These are phyloP conservation scores for Apiospora aurea DNA, from an alignment of 2,329 filamentous ascomycete genomes.

Conservation along the genomic window DNA sequence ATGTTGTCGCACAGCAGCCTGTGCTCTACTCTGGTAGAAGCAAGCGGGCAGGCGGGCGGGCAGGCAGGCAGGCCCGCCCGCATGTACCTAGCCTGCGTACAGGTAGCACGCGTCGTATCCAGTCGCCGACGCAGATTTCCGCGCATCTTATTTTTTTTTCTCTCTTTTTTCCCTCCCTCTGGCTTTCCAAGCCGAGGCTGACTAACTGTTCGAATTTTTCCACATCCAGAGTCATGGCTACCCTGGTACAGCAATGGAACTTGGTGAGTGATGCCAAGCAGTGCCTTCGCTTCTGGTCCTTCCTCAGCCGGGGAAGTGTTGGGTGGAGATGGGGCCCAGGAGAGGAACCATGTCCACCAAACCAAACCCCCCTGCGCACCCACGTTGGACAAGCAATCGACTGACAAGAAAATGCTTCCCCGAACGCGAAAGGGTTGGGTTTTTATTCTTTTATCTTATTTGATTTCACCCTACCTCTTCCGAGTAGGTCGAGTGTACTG, in stretches of 20 bases:
- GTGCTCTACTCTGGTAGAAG: not conserved
- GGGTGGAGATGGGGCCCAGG: constrained; percentile 3
- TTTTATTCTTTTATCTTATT: not conserved
- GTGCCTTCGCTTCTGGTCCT: constrained; percentile 12
- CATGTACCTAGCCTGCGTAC: not conserved
- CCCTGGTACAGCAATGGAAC: constrained; percentile 7
- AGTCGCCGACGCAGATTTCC: not conserved
- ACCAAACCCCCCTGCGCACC: not conserved
- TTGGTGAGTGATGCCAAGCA: constrained; percentile 17
- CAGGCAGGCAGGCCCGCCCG: not conserved
- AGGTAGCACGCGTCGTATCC: not conserved
- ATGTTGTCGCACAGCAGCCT: not conserved
- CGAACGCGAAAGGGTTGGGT: not conserved
- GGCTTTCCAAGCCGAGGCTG: not conserved
- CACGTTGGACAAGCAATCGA: not conserved
- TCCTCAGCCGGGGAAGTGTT: constrained; percentile 16
- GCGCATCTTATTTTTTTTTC: not conserved
- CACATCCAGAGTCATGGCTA: not conserved
- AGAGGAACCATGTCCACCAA: not conserved
- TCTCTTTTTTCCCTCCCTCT: not conserved
- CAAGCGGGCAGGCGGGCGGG: not conserved
- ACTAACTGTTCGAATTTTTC: constrained; percentile 8
- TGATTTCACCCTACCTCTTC: not conserved
- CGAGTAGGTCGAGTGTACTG: not conserved
- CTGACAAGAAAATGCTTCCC: constrained; percentile 8